A percentile compares a stretch with the other conserved stretches of the same genome.
These are phyloP conservation scores for Beauveria bassiana DNA, from an alignment of 2,329 filamentous ascomycete species.

Conservation along the genomic window DNA sequence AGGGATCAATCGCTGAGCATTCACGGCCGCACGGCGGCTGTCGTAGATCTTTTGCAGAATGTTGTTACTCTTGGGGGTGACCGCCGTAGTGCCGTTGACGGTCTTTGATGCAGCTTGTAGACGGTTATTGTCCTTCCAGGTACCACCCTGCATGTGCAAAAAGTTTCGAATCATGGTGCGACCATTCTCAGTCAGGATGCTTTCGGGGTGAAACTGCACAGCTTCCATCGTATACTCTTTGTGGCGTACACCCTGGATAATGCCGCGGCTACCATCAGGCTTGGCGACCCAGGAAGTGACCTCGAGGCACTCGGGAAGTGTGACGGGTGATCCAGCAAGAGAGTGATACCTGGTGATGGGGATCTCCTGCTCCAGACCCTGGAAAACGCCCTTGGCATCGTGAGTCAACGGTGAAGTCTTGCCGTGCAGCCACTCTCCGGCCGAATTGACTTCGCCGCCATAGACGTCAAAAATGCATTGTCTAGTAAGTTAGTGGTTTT, in stretches of 20 bases:
- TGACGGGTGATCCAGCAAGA: slow-evolving; percentile 82
- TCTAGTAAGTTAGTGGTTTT: slow-evolving; percentile 28
- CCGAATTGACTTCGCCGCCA: slow-evolving; percentile 83
- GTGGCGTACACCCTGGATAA: slow-evolving; percentile 96
- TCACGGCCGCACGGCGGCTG: slow-evolving; percentile 67
- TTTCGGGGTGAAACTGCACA: slow-evolving; percentile 97
- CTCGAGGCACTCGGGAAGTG: slow-evolving; percentile 77
- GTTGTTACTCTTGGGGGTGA: slow-evolving; percentile 58
- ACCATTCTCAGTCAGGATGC: slow-evolving; percentile 85
- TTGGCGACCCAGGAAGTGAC: slow-evolving; percentile 82
- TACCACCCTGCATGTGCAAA: slow-evolving; percentile 76
- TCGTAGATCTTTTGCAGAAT: slow-evolving; percentile 90
- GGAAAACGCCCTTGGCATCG: slow-evolving; percentile 87
- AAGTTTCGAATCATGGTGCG: slow-evolving; percentile 91
- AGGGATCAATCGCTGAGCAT: slow-evolving; percentile 73
- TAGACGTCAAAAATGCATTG: slow-evolving; percentile 96
- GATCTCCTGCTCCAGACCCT: slow-evolving; percentile 68
- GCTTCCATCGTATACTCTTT: slow-evolving; percentile 88
- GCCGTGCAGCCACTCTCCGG: slow-evolving; percentile 92
- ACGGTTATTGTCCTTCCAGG: slow-evolving; percentile 74
- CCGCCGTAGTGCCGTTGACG: slow-evolving; percentile 19
- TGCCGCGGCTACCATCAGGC: slow-evolving; percentile 67
- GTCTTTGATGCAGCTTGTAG: slow-evolving; percentile 34
- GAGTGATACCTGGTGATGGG: slow-evolving; percentile 95
- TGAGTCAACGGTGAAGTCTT: slow-evolving; percentile 90